A percentile compares a stretch with the other conserved stretches of the same genome.
phyloP scores from a whole-genome alignment of 2,329 filamentous ascomycete genomes.

The Colletotrichum chlorophyti region DNA sequence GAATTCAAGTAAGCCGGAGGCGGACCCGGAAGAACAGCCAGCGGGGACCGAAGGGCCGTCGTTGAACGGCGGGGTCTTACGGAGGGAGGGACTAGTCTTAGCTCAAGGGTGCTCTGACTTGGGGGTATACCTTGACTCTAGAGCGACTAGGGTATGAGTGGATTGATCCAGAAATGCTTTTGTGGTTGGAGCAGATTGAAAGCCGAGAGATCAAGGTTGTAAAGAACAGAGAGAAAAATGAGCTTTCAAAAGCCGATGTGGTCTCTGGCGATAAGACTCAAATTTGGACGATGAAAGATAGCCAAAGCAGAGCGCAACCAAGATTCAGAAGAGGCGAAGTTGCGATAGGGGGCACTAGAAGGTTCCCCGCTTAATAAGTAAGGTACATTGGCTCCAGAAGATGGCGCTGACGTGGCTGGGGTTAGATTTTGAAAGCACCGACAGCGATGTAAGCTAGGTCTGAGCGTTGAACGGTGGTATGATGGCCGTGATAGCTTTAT shows the following conservation, averaged over 20 bases:
- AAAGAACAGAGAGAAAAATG: no score
- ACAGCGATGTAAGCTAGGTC: not conserved
- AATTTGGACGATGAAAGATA: no score
- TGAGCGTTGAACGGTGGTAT: not conserved
- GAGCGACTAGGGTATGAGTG: no score
- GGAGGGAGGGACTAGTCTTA: constrained; percentile 10
- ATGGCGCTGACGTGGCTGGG: not conserved
- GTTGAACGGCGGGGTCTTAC: constrained; percentile 10
- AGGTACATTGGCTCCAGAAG: not conserved
- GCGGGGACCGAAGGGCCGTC: constrained; percentile 2
- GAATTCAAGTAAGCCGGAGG: constrained; percentile 1
- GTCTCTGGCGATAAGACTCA: no score
- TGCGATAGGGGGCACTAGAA: no score
- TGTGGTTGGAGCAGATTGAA: not conserved
- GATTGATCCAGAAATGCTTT: no score
- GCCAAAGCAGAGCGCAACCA: no score
- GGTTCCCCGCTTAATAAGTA: constrained; percentile 23
- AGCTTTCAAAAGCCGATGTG: no score
- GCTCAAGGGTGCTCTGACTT: not conserved
- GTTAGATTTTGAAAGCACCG: not conserved
- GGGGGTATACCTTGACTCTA: no score
- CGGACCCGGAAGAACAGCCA: not conserved
- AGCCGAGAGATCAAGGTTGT: not conserved
- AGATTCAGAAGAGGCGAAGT: no score
- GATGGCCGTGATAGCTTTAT: not conserved